These are phyloP conservation scores for Persicaria maculosa DNA, from an alignment of 148 eudicot genomes.

Conservation along the genomic window DNA sequence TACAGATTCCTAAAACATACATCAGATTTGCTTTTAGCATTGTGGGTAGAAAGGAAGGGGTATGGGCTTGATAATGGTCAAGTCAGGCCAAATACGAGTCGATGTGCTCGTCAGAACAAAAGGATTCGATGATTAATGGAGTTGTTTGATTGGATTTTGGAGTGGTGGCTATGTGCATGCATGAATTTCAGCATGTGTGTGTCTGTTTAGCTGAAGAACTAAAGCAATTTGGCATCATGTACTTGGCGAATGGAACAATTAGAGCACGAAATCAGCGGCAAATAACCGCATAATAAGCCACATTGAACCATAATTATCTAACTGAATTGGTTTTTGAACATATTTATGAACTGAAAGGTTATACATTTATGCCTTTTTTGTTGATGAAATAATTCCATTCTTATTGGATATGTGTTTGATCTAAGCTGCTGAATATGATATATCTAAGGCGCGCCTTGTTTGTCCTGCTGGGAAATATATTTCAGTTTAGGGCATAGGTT, in stretches of 20 bases:
- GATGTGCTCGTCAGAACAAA: not conserved
- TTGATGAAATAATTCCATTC: not conserved
- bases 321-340: not conserved
- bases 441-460: not conserved
- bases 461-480: too few species aligned
- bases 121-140: not conserved
- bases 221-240: not conserved
- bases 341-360: not conserved
- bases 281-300: not conserved
- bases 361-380: not conserved
- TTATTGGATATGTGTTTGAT: not conserved
- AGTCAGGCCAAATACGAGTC: not conserved
- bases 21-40: not conserved
- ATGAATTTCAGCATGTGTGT: not conserved
- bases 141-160: not conserved
- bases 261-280: not conserved
- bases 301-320: not conserved
- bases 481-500: too few species aligned
- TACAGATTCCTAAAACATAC: not conserved
- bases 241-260: not conserved
- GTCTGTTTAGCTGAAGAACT: not conserved
- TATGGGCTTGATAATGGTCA: not conserved
- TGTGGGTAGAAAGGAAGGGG: not conserved
- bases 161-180: not conserved
- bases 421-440: conserved; percentile 6